Base-by-base conservation (phyloP, 2,329 filamentous ascomycete genomes). In the Myriangium duriaei region DNA sequence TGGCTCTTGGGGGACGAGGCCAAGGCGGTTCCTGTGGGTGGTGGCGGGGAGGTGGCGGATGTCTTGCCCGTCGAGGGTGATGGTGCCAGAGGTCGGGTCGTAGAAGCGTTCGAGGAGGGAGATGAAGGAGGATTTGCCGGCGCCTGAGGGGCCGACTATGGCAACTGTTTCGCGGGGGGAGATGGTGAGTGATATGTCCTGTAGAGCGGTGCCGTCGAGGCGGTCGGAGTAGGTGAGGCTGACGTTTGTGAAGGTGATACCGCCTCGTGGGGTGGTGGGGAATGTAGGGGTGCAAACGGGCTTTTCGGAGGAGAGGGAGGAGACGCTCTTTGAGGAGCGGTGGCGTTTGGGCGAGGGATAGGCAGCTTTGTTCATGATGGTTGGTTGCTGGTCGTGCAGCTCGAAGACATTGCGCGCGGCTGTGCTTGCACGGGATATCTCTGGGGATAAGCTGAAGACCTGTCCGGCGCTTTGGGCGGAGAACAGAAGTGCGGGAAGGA, bases 161-260 rank as follows among this genome's bases (percentile, higher is more conserved):
- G 61, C 63, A 1, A 77, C 58, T 0, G 69, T 74, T 38, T 74
- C 60, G 3, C 72, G 72, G 1, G 63, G 61, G 10, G 54, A 49
- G 3, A 67, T 65, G 0, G 55, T 55, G 18, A 79, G 59, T 6
- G 52, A 65, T 4, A 76, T 49, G 11, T 65, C 58, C 6, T 59
- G 56, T 4, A 78, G 56, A 0, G 70, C 52, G 5, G 47, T 42
- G 11, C 53, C 51, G 14, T 56, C 56, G 32, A 58, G 49, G 17
- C 59, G 58, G 4, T 50, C 47, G 11, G 51, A 49, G 37, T 65
- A 61, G 2, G 51, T 50, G 17, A 66, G 52, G 4, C 52, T 59
- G 7, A 65, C 57, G 18, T 59, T 47, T 14, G 56, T 49, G 30
- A 66, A 50, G 12, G 45, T 43, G 9, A 58, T 47, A 28, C 50